A percentile compares a stretch with the other conserved stretches of the same genome.
phyloP scores from a whole-genome alignment of 106 monocot species.

The Narthecium ossifragum region DNA sequence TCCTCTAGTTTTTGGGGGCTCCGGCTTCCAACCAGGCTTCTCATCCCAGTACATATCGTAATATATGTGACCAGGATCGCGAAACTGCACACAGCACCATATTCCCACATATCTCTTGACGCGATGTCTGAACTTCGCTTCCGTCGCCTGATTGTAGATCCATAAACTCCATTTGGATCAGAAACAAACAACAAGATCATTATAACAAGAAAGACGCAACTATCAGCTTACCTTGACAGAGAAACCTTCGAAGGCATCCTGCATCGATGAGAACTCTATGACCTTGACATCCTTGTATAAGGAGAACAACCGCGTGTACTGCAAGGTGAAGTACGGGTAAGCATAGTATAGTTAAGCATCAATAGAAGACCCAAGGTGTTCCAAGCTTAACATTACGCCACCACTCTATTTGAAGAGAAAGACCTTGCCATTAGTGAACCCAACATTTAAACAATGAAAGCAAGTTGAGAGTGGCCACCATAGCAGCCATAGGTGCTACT shows the following conservation, averaged over 20 bases:
- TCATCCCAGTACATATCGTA: conserved; percentile 98
- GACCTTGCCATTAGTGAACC: no score
- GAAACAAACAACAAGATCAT: not conserved
- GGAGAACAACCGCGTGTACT: conserved; percentile 43
- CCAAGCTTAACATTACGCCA: no score
- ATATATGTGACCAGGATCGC: conserved; percentile 74
- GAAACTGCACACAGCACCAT: conserved; percentile 76
- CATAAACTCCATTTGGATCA: not conserved
- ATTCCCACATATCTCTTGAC: conserved; percentile 80
- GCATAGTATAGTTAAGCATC: no score
- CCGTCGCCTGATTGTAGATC: conserved; percentile 34
- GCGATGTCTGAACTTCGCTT: conserved; percentile 67
- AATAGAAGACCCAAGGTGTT: no score
- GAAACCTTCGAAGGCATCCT: conserved; percentile 66
- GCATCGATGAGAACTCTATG: conserved; percentile 78
- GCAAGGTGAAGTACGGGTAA: conserved; percentile 6
- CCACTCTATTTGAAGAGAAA: no score
- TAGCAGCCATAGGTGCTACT: no score
- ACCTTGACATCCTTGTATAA: conserved; percentile 65
- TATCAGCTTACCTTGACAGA: conserved; percentile 50
- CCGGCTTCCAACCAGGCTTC: conserved; percentile 89
- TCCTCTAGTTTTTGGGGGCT: conserved; percentile 46
- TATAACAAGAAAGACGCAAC: not conserved
- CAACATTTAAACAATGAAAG: no score
- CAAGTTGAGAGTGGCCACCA: no score